These are phyloP conservation scores for Umbelopsis sp. DNA, from an alignment of 192 early-diverging fungal species.

Conservation along the genomic window DNA sequence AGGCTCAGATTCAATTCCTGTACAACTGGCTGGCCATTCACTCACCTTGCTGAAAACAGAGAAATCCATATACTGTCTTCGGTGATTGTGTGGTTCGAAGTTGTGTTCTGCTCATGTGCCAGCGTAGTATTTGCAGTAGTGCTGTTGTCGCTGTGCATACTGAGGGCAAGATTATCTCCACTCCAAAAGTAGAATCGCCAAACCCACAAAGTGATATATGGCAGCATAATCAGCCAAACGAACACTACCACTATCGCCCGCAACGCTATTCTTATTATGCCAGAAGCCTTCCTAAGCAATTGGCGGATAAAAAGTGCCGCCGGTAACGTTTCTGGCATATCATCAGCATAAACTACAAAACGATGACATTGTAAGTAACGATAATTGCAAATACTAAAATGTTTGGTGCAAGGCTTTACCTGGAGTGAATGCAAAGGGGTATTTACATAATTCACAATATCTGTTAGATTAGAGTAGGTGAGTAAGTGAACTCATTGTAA, in stretches of 20 bases:
- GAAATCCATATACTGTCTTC: background rate
- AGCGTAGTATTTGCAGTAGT: background rate
- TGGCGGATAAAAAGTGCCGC: constrained; percentile 59
- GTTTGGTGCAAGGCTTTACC: constrained; percentile 24
- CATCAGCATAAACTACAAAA: constrained; percentile 62
- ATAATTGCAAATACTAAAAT: background rate
- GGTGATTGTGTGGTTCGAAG: background rate
- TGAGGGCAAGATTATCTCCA: constrained; percentile 54
- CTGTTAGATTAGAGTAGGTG: constrained; percentile 28
- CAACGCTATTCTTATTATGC: constrained; percentile 43
- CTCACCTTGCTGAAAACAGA: constrained; percentile 9
- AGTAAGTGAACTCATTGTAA: background rate
- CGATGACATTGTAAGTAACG: background rate
- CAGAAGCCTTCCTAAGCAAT: constrained; percentile 44
- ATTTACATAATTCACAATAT: constrained; percentile 91
- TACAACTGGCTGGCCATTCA: background rate
- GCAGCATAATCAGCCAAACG: constrained; percentile 84
- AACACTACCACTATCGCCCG: constrained; percentile 65
- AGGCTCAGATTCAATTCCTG: background rate
- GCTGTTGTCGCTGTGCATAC: constrained; percentile 9
- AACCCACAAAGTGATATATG: constrained; percentile 83
- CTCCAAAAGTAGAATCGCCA: constrained; percentile 87
- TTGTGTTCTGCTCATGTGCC: background rate
- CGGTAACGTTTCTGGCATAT: constrained; percentile 77
- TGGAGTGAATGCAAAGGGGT: constrained; percentile 85